Evolutionary conservation across 768 basidiomycete genomes (phyloP), one percentile per base, ranked within the genome.

Genomic region (Phylloporus sp.): DNA sequence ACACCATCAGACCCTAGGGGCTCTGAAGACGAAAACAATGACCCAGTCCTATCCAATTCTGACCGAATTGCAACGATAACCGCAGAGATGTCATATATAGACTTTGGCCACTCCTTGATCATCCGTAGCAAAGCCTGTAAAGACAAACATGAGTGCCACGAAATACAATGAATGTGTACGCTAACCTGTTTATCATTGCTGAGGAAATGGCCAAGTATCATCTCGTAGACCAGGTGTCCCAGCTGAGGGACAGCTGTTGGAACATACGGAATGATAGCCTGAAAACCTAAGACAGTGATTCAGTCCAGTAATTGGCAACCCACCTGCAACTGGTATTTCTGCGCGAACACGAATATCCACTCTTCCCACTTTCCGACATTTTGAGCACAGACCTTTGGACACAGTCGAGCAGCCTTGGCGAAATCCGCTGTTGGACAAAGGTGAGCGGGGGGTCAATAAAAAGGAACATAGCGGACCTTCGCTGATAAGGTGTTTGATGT

Each of bases 311-410:
- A 10, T 9, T 11, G 10, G 39, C 3, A 20, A 68, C 80, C 22
- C 53, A 91, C 93, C 69, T 88, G 83, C 15, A 97, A 72, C 51
- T 92, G 84, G 23, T 80, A 77, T 59, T 85, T 81, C 66, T 92
- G 83, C 1, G 88, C 88, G 64, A 95, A 98, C 13, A 81, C 73
- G 61, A 97, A 95, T 62, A 97, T 89, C 90, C 90, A 97, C 59
- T 88, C 82, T 64, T 97, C 95, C 97, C 97, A 99, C n/a, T 80
- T 78, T 61, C 84, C 85, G 11, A 77, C 70, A 59, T 95, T 82
- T 39, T 82, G 81, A 4, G 80, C 86, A 57, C 95, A 88, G 7
- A 97, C 91, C 65, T 89, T 93, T 0, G 91, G 86, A 59, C 84
- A 86, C 23, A 97, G 70, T 9, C 76, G 71, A 0, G 95, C 97